A percentile compares a stretch with the other conserved stretches of the same genome.
These are phyloP conservation scores for Ammopiptanthus mongolicus DNA, from an alignment of 306 rosid genomes.

Conservation along the genomic window DNA sequence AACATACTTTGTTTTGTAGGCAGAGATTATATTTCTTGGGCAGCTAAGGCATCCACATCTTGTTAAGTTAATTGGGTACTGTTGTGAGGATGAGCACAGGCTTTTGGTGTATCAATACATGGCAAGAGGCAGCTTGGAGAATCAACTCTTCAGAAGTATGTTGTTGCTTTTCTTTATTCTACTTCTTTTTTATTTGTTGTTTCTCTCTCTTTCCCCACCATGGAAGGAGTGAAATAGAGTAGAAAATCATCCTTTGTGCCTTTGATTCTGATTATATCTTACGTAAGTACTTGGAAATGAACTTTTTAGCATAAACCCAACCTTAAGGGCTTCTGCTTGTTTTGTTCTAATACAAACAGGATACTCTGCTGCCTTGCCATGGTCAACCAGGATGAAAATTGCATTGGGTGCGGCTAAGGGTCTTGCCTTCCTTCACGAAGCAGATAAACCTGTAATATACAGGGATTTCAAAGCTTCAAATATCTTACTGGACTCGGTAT, in stretches of 20 bases:
- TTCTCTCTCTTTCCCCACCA: background rate
- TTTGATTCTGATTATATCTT: background rate
- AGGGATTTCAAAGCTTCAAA: slow-evolving; percentile 85
- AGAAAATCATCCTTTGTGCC: background rate
- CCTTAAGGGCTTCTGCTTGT: background rate
- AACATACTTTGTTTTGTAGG: slow-evolving; percentile 33
- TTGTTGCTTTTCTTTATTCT: slow-evolving; percentile 15
- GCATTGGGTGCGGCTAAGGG: slow-evolving; percentile 81
- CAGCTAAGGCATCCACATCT: slow-evolving; percentile 76
- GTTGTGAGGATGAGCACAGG: slow-evolving; percentile 70
- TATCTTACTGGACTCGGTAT: slow-evolving; percentile 71
- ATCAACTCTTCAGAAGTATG: slow-evolving; percentile 67
- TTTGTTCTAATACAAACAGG: slow-evolving; percentile 31
- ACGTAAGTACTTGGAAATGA: background rate
- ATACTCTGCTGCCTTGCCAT: slow-evolving; percentile 58
- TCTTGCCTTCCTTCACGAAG: slow-evolving; percentile 70
- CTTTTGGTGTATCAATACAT: slow-evolving; percentile 74
- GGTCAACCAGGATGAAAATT: slow-evolving; percentile 79
- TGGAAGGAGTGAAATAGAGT: background rate
- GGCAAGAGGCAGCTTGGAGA: slow-evolving; percentile 72
- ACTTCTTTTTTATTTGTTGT: background rate
- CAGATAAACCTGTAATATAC: slow-evolving; percentile 72
- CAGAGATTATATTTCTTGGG: slow-evolving; percentile 78
- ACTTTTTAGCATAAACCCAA: background rate
- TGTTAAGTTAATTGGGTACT: slow-evolving; percentile 74